Evolutionary conservation across 129 eudicot species (phyloP).

Genomic region (Daucus carota): DNA sequence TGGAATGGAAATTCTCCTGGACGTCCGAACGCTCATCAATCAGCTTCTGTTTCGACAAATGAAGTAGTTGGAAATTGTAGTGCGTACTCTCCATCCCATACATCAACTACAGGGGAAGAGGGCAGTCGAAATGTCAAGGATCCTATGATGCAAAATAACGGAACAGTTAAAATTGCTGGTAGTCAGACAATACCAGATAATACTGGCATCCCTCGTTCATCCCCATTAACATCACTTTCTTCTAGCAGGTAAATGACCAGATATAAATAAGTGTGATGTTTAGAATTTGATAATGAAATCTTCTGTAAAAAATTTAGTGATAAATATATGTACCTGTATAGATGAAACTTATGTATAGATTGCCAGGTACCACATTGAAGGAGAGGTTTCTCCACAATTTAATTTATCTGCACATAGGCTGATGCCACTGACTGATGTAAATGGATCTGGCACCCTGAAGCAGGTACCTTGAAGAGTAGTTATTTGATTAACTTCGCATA

Average conservation of each 20-base stretch:
- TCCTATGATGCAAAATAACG: slow-evolving; percentile 28
- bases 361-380: slow-evolving; percentile 46
- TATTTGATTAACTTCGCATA: neutral
- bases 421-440: slow-evolving; percentile 45
- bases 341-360: neutral
- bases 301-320: neutral
- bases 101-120: slow-evolving; percentile 24
- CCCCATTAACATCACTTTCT: slow-evolving; percentile 37
- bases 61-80: slow-evolving; percentile 24
- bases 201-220: slow-evolving; percentile 31
- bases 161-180: slow-evolving; percentile 28
- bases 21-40: slow-evolving; percentile 24
- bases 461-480: slow-evolving; percentile 37
- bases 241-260: slow-evolving; percentile 51
- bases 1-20: slow-evolving; percentile 33
- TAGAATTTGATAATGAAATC: neutral
- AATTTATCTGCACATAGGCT: slow-evolving; percentile 24
- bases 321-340: neutral
- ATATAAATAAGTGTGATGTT: neutral
- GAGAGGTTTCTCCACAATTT: slow-evolving; percentile 25
- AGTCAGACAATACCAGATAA: slow-evolving; percentile 30
- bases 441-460: slow-evolving; percentile 36
- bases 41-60: slow-evolving; percentile 15
- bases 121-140: slow-evolving; percentile 15
- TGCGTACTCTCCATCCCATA: slow-evolving; percentile 25